A percentile compares a stretch with the other conserved stretches of the same genome.
Evolutionary conservation across 129 eudicot genomes (phyloP).

Genomic region (Sambucus nigra): DNA sequence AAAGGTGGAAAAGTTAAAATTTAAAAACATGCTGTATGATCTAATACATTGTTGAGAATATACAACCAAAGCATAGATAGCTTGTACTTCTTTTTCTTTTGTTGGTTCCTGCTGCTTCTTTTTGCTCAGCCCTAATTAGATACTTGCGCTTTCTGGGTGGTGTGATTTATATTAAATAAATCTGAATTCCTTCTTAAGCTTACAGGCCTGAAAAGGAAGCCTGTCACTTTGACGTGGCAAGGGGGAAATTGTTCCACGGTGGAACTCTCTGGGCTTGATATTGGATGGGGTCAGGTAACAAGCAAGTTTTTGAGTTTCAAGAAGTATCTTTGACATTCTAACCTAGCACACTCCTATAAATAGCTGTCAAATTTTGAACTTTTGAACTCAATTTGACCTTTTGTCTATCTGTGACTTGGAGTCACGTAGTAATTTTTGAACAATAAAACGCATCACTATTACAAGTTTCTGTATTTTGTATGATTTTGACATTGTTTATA

Average conservation of each 20-base stretch:
- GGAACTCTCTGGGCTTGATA: conserved; percentile 88
- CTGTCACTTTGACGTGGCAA: conserved; percentile 57
- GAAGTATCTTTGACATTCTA: not conserved
- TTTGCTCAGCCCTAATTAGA: too few species aligned
- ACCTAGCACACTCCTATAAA: not conserved
- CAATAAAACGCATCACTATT: too few species aligned
- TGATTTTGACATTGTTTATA: too few species aligned
- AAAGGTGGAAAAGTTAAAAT: too few species aligned
- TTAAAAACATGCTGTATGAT: too few species aligned
- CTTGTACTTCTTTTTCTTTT: too few species aligned
- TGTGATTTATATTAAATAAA: too few species aligned
- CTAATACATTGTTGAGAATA: too few species aligned
- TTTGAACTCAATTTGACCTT: not conserved
- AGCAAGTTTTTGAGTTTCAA: conserved; percentile 5
- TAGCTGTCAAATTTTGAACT: not conserved
- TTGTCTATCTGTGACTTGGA: not conserved
- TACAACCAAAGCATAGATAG: too few species aligned
- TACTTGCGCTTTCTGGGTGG: too few species aligned
- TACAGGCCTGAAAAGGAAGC: conserved; percentile 67
- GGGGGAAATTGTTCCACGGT: conserved; percentile 55
- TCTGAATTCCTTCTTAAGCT: conserved; percentile 34
- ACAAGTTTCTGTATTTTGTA: too few species aligned
- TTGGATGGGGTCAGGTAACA: conserved; percentile 94
- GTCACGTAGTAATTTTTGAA: not conserved
- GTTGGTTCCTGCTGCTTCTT: too few species aligned